Conservation (phyloP, 2,329 filamentous ascomycete species). For the Pseudogymnoascus sp. region DNA sequence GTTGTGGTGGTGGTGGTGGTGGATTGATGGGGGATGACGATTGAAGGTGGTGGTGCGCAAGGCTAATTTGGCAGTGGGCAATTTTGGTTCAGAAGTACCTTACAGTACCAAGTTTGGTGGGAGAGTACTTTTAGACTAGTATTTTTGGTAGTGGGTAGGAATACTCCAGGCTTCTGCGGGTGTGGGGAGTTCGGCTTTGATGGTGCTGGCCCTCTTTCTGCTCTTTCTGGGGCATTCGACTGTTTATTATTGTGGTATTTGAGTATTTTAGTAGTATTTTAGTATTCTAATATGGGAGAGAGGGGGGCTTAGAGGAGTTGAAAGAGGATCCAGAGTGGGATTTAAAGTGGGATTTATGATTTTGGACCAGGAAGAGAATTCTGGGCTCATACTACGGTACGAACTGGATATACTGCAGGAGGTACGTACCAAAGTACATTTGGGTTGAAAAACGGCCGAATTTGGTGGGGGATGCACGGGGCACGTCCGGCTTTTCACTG, state of each 20-base stretch:
- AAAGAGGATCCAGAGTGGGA: background rate
- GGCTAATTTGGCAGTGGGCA: background rate
- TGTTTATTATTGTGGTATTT: too few species aligned
- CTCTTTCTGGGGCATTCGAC: background rate
- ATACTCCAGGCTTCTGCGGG: background rate
- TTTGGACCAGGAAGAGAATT: background rate
- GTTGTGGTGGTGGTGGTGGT: background rate
- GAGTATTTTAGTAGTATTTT: background rate
- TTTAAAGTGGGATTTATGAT: background rate
- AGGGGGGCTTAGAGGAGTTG: background rate
- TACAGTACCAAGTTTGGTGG: background rate
- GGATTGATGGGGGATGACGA: conserved; percentile 1
- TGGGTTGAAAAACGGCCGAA: background rate
- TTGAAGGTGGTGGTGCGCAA: background rate
- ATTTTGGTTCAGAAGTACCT: background rate
- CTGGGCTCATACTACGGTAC: background rate
- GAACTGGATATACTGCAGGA: background rate
- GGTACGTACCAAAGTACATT: background rate
- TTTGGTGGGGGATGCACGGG: background rate
- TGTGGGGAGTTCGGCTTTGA: background rate
- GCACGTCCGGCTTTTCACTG: background rate
- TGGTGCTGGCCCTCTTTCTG: background rate
- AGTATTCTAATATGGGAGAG: background rate
- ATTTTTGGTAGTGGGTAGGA: background rate
- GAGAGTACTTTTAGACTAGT: background rate